Conservation (phyloP, 257 asterid genomes). For the Solanum habrochaites region DNA sequence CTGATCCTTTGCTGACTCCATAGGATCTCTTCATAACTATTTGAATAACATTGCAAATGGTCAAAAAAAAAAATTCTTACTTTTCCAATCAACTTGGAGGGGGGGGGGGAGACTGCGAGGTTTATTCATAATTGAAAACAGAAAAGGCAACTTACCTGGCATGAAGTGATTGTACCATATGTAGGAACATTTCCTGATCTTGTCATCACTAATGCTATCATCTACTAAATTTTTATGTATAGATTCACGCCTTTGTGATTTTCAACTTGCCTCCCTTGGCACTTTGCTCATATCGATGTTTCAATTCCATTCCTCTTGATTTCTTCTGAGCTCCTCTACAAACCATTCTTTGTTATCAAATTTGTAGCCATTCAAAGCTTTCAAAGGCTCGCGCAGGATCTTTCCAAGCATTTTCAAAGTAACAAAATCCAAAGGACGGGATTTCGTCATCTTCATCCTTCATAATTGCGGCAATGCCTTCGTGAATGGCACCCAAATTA, state of each 20-base stretch:
- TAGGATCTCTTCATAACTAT: slow-evolving; percentile 85
- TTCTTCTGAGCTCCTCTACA: slow-evolving; percentile 93
- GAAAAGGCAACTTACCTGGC: slow-evolving; percentile 41
- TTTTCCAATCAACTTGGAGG: not conserved
- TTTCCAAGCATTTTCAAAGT: slow-evolving; percentile 77
- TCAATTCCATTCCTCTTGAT: slow-evolving; percentile 65
- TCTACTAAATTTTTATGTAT: slow-evolving; percentile 80
- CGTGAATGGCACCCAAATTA: slow-evolving; percentile 51
- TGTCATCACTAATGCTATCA: slow-evolving; percentile 72
- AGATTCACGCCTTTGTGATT: slow-evolving; percentile 71
- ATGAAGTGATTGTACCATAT: slow-evolving; percentile 75
- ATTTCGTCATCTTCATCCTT: slow-evolving; percentile 80
- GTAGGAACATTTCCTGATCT: slow-evolving; percentile 77
- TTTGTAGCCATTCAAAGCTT: slow-evolving; percentile 55
- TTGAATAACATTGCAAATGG: not conserved
- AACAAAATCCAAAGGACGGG: slow-evolving; percentile 86
- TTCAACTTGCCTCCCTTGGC: slow-evolving; percentile 73
- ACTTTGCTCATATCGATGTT: slow-evolving; percentile 64
- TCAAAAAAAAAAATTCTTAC: not conserved
- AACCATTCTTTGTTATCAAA: slow-evolving; percentile 74
- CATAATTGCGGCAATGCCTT: slow-evolving; percentile 74
- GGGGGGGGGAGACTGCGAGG: not conserved
- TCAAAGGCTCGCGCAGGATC: slow-evolving; percentile 90
- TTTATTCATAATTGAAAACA: not conserved
- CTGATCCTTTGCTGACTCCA: slow-evolving; percentile 89